These are phyloP conservation scores for Sclerotinia nivalis DNA, from an alignment of 2,329 filamentous ascomycete genomes.

Conservation along the genomic window DNA sequence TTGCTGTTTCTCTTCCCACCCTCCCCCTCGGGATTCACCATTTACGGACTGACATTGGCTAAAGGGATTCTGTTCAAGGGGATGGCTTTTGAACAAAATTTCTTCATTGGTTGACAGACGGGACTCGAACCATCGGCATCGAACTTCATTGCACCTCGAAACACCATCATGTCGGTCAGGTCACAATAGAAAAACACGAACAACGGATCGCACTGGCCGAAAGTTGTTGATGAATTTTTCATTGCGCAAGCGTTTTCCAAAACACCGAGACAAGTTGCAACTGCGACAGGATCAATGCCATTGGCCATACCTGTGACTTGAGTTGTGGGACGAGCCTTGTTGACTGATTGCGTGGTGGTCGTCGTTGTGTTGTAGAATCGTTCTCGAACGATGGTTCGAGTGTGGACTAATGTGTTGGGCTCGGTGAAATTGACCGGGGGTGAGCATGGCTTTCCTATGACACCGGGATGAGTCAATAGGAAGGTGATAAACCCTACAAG, in stretches of 20 bases:
- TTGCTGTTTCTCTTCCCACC: no score
- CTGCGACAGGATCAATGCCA: background rate
- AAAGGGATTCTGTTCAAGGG: background rate
- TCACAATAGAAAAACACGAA: constrained; percentile 10
- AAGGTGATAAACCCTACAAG: background rate
- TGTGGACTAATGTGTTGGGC: background rate
- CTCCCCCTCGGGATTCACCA: background rate
- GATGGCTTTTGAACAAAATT: constrained; percentile 8
- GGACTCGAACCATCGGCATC: background rate
- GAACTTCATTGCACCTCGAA: background rate
- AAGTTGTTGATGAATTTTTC: background rate
- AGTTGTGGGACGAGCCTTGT: background rate
- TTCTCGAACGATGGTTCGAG: background rate
- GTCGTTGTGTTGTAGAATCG: background rate
- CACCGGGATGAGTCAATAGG: background rate
- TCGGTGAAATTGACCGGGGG: background rate
- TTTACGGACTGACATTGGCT: constrained; percentile 1
- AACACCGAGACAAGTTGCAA: constrained; percentile 12
- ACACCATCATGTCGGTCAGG: constrained; percentile 3
- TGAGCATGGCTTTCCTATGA: constrained; percentile 10
- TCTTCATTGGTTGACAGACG: constrained; percentile 5
- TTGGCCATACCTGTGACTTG: background rate
- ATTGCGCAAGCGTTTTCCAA: constrained; percentile 5
- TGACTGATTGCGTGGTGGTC: background rate
- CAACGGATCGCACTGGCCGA: constrained; percentile 14